Conservation (phyloP, 78 protist genomes). For the Dictyostelium discoideum region dicty_2.7 NC_007088.5:2634501-2635000, state of each 20-base stretch:
- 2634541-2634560: background rate
- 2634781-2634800: background rate
- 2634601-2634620: conserved; percentile 17
- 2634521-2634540: conserved; percentile 74
- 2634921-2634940: too few relatives aligned
- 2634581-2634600: conserved; percentile 66
- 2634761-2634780: background rate
- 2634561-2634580: conserved; percentile 60
- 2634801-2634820: background rate
- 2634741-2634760: background rate
- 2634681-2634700: background rate
- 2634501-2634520: conserved; percentile 63
- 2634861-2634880: background rate
- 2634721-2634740: background rate
- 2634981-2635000: too few relatives aligned
- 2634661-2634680: background rate
- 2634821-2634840: background rate
- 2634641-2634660: background rate
- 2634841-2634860: conserved; percentile 1
- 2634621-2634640: conserved; percentile 26
- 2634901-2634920: background rate
- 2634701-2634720: background rate
- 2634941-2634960: too few relatives aligned
- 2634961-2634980: too few relatives aligned
- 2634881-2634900: background rate